phyloP scores from a whole-genome alignment of 179 eudicot species.

The Carnegiea gigantea region DNA sequence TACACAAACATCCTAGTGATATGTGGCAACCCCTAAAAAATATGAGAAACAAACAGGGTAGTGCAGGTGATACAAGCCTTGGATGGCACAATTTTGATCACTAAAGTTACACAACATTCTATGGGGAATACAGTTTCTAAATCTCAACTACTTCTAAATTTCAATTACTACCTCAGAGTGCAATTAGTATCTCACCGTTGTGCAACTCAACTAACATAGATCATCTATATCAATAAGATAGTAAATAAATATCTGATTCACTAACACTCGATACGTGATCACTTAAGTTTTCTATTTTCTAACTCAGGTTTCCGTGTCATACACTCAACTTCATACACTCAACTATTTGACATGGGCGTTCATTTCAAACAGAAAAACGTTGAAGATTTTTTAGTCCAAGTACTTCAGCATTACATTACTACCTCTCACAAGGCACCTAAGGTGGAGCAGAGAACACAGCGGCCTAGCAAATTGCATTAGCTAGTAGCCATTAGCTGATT shows the following conservation, averaged over 20 bases:
- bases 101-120: background rate
- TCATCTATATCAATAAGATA: background rate
- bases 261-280: background rate
- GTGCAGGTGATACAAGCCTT: background rate
- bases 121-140: background rate
- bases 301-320: background rate
- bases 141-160: background rate
- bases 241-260: background rate
- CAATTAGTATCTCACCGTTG: background rate
- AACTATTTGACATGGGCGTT: background rate
- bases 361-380: background rate
- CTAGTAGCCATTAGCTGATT: too few species aligned
- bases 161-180: background rate
- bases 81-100: background rate
- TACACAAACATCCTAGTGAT: too few species aligned
- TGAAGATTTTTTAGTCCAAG: background rate
- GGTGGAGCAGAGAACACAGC: background rate
- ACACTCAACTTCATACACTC: background rate
- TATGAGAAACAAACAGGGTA: background rate
- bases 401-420: background rate
- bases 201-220: background rate
- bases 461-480: background rate
- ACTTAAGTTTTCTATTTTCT: background rate
- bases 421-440: background rate
- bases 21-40: too few species aligned